Percentiles rank a stretch among this genome's conserved stretches.
These are phyloP conservation scores for Alternaria arbusti DNA, from an alignment of 2,329 filamentous ascomycete species.

Conservation along the genomic window DNA sequence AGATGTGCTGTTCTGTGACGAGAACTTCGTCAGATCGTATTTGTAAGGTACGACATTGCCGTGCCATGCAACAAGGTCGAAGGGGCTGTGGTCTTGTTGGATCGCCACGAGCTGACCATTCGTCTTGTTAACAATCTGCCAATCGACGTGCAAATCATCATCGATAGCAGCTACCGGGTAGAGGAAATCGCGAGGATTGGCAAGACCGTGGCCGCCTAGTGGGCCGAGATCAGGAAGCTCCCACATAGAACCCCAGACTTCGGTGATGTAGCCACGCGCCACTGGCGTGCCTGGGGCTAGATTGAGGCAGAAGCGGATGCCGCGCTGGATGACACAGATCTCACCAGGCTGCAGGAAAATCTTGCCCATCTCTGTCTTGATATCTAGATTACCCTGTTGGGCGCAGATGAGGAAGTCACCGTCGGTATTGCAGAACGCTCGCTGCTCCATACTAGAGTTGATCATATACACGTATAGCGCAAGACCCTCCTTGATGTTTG, in stretches of 20 bases:
- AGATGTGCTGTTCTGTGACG: constrained; percentile 47
- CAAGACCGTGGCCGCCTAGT: constrained; percentile 49
- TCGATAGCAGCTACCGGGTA: constrained; percentile 49
- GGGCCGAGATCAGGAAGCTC: constrained; percentile 50
- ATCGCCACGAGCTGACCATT: constrained; percentile 43
- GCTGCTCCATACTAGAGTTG: constrained; percentile 55
- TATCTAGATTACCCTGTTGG: constrained; percentile 47
- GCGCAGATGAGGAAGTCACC: constrained; percentile 49
- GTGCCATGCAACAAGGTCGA: constrained; percentile 53
- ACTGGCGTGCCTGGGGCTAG: constrained; percentile 41
- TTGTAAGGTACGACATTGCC: constrained; percentile 59
- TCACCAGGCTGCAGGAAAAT: constrained; percentile 49
- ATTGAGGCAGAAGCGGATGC: constrained; percentile 47
- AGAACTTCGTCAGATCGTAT: constrained; percentile 61
- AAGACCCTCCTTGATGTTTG: constrained; percentile 58
- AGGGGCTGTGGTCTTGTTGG: constrained; percentile 50
- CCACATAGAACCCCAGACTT: constrained; percentile 51
- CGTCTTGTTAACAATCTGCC: constrained; percentile 46
- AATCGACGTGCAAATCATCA: constrained; percentile 43
- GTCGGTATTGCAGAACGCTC: constrained; percentile 56
- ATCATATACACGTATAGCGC: constrained; percentile 58
- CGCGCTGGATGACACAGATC: constrained; percentile 51
- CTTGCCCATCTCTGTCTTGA: constrained; percentile 49
- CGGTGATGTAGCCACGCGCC: constrained; percentile 49
- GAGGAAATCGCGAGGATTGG: constrained; percentile 49